Evolutionary conservation across 345 rosid species (phyloP).

Genomic region (Linum lewisii): DNA sequence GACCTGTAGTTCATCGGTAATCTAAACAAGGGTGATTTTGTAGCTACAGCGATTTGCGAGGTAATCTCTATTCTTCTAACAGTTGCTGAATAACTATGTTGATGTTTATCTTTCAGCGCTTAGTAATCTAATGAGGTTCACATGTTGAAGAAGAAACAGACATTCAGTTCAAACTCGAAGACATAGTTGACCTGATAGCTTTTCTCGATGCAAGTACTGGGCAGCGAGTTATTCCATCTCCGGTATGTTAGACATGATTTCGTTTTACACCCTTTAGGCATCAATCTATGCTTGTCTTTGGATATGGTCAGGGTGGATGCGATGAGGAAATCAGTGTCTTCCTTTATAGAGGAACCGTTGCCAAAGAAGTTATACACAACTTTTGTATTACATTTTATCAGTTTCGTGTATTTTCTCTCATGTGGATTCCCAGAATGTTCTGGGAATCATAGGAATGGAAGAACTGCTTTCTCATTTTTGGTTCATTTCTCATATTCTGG

Average conservation of each 20-base stretch:
- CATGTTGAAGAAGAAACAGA: conserved; percentile 91
- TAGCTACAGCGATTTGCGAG: conserved; percentile 93
- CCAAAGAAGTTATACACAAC: conserved; percentile 40
- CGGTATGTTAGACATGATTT: conserved; percentile 28
- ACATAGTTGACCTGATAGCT: conserved; percentile 79
- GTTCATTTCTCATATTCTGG: no score
- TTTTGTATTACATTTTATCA: no score
- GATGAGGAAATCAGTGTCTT: conserved; percentile 80
- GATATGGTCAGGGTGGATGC: conserved; percentile 66
- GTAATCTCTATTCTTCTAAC: conserved; percentile 25
- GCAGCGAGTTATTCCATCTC: conserved; percentile 61
- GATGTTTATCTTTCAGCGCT: not conserved
- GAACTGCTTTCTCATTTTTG: no score
- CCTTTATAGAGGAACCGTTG: conserved; percentile 53
- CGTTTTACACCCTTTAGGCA: not conserved
- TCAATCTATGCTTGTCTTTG: not conserved
- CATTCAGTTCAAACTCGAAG: conserved; percentile 53
- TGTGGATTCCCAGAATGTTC: no score
- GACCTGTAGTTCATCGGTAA: conserved; percentile 53
- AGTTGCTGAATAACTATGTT: not conserved
- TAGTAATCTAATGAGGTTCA: not conserved
- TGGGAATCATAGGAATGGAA: no score
- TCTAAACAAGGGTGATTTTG: conserved; percentile 69
- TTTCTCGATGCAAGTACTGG: conserved; percentile 72
- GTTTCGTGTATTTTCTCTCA: no score